Evolutionary conservation across 176 grass and related monocot species (phyloP), one percentile per base, ranked within the genome.

Genomic region (Aegilops speltoides): DNA sequence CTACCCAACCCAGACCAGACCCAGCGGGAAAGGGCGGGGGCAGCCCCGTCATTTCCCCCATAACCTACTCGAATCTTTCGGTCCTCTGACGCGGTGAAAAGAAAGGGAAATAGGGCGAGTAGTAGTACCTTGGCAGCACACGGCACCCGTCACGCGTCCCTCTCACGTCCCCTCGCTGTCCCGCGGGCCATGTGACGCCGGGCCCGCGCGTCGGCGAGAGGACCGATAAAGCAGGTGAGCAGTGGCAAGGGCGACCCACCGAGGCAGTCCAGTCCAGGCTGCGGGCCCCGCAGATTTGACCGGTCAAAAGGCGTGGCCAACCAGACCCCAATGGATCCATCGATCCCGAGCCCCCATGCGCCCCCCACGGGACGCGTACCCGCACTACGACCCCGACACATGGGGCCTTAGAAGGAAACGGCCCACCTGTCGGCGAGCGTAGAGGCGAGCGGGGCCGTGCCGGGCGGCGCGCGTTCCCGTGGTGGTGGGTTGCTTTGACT

Each of bases 231-330:
- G 43, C 45, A 20, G 41, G 73, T 31, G 19, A 22, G 10, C 56
- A 13, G 65, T 7, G 2, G 10, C 6, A 15, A 38, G 13, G 22
- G 17, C 3, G 28, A 12, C 24, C 24, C 15, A 60, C 40, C 80
- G 14, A 59, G 19, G 84, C 80, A 16, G 71, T 74, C 71, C 71
- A 28, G 85, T 62, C 81, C 81, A 9, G 76, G 22, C 37, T 3
- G 81, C 32, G 82, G 82, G 82, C 38, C 77, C 89, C 23, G 37
- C n/a, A 1, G 86, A 77, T 85, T 88, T 88, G 90, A 91, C 90
- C 82, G 82, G 90, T 91, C 90, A 91, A 91, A 88, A 88, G 86
- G 86, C 71, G 76, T 85, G 82, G 50, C 82, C 82, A 81, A 76
- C 77, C 64, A 56, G 64, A 4, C 29, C 62, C 89, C 70, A 64